Base-by-base conservation (phyloP, 768 basidiomycete species). In the Austroboletus festivus region DNA sequence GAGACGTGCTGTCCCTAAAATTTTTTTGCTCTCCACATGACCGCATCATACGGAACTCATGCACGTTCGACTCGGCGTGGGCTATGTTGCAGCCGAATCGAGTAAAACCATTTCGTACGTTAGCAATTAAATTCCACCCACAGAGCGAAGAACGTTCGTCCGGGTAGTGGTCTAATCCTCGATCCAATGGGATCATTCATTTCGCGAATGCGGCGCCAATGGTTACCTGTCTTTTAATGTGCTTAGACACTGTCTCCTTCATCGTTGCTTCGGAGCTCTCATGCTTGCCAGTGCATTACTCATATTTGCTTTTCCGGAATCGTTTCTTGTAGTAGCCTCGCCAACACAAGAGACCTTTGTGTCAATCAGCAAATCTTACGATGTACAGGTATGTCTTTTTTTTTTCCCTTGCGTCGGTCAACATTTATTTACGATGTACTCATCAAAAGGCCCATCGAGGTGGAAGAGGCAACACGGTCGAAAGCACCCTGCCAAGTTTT, bases 401-500 rank as follows among this genome's bases (percentile, higher is more conserved):
- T 19, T n/a, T n/a, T n/a, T n/a, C n/a, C n/a, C n/a, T 33, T 24
- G 31, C 23, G 10, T 34, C 11, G 18, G 21, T 26, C 13, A 24
- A 19, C 53, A 30, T 46, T 46, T 33, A 46, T 56, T 38, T 50
- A 52, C 37, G 48, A 38, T 19, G 40, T 33, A 10, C 26, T 5
- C 31, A 3, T 20, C 33, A 31, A 26, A 42, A 88, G 85, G 86
- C 79, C 16, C 86, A 88, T 63, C 80, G 87, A 43, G 89, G 89
- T 26, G 82, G 85, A 52, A 77, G 89, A 62, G 88, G 88, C 16
- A 82, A 85, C 60, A 78, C 80, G 5, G 73, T 85, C 26, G 88
- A 91, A 70, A 89, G 77, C 59, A 83, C 79, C 12, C 70, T 90
- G 22, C 83, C 83, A 2, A 77, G 81, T 50, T 90, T 90, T 65